Percentiles rank a stretch among this genome's conserved stretches.
Evolutionary conservation across 1,284 basidiomycete species (phyloP).

Genomic region (Lentinus polychrous): DNA sequence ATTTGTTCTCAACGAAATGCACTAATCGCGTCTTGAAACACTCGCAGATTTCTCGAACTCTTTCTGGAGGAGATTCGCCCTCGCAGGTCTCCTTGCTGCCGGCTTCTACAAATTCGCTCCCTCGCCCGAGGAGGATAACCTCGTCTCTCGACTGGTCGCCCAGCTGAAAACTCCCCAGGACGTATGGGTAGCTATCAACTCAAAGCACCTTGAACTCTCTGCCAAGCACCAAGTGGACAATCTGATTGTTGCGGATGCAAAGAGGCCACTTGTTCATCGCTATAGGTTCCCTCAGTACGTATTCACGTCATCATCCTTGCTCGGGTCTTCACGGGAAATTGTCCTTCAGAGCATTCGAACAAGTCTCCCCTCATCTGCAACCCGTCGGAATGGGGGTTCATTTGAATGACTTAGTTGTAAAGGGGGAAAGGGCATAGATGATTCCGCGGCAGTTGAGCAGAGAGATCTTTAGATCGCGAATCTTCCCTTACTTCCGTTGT

Average conservation of each 20-base stretch:
- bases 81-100: constrained; percentile 39
- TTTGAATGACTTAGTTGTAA: constrained; percentile 38
- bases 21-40: not conserved
- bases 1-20: not conserved
- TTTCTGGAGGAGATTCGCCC: constrained; percentile 54
- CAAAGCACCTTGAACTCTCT: constrained; percentile 47
- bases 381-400: constrained; percentile 43
- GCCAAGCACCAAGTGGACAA: constrained; percentile 37
- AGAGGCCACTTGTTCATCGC: constrained; percentile 47
- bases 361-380: constrained; percentile 42
- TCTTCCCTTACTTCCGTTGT: too few relatives aligned
- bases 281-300: constrained; percentile 68
- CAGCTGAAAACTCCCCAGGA: constrained; percentile 43
- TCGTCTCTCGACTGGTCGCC: constrained; percentile 57
- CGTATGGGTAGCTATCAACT: constrained; percentile 46
- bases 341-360: constrained; percentile 35
- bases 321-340: not conserved
- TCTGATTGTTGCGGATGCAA: constrained; percentile 42
- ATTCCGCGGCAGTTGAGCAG: too few relatives aligned
- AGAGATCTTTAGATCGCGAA: too few relatives aligned
- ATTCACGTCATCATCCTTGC: not conserved
- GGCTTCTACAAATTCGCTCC: constrained; percentile 65
- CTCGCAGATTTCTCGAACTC: constrained; percentile 46
- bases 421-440: constrained; percentile 25
- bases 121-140: constrained; percentile 45